Base-by-base conservation (phyloP, 129 eudicot genomes). In the Flaveria ramosissima region DNA sequence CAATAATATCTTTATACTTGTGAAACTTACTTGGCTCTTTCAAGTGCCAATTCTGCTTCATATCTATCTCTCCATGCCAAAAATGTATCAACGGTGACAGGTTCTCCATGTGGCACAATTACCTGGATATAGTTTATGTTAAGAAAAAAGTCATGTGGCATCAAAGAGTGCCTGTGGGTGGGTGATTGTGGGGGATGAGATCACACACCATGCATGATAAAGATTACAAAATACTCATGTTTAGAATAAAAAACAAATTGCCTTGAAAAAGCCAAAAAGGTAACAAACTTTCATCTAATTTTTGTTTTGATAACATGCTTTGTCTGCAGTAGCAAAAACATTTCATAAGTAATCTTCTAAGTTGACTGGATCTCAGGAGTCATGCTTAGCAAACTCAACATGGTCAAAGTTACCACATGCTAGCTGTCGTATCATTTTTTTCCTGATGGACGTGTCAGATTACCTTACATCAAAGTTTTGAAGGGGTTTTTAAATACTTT, bases 81-180 rank as follows among this genome's bases (percentile, higher is more conserved):
- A 82, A 95, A 95, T 42, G 97, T 89, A 21, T 95, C 97, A 76
- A 95, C 72, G 14, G 97, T 95, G 17, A 95, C 97, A 14, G 99
- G 92, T 83, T 95, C 99, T 79, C 96, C 99, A 71, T 95, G 99
- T 32, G 99, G 99, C 71, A 95, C 85, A 66, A 95, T 92, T 55
- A 95, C 77, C 99, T 95, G 83, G 42, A 73, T 11, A 52, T n/a
- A 17, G 17, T 26, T 52, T n/a, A 72, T 14, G 59, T 55, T 16
- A 73, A 57, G 41, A 74, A 61, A 23, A 43, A 24, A 60, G 50
- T 41, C 78, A 23, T 42, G 56, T 60, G 42, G 41, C 77, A 73
- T 17, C 36, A 13, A 16, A 2, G 23, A 53, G 50, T 51, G 46
- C 14, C 24, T 9, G 61, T n/a, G 61, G 61, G 11, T 16, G 19